Conservation (phyloP, 768 basidiomycete genomes). For the Amanita rubescens region DNA sequence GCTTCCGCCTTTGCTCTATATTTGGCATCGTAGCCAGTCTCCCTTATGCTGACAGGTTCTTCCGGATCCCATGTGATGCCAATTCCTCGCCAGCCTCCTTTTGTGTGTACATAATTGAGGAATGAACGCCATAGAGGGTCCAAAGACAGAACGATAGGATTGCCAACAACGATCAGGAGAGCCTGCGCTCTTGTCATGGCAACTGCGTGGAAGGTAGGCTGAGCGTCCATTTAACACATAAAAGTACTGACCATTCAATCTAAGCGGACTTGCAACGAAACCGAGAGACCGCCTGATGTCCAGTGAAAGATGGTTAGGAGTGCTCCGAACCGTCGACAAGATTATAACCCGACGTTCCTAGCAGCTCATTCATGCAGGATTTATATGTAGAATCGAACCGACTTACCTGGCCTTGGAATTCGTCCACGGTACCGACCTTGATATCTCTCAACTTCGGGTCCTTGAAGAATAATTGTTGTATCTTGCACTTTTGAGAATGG, state of each 20-base stretch:
- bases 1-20: constrained; percentile 1
- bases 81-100: constrained; percentile 40
- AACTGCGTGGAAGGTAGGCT: constrained; percentile 25
- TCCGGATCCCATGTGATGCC: constrained; percentile 1
- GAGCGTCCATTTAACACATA: not conserved
- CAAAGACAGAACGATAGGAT: constrained; percentile 49
- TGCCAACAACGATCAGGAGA: constrained; percentile 51
- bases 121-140: constrained; percentile 59
- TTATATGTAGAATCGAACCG: constrained; percentile 16
- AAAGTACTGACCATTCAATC: constrained; percentile 47
- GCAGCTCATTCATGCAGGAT: constrained; percentile 20
- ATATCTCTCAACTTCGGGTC: constrained; percentile 29
- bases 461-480: constrained; percentile 29
- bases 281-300: constrained; percentile 52
- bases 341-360: constrained; percentile 52
- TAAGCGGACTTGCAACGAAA: constrained; percentile 48
- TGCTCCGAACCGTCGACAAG: constrained; percentile 53
- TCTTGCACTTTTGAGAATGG: constrained; percentile 52
- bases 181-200: constrained; percentile 57
- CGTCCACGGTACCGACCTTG: constrained; percentile 62
- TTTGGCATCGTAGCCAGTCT: not conserved
- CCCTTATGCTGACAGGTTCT: not conserved
- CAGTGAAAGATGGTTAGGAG: constrained; percentile 42
- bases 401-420: constrained; percentile 59
- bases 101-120: constrained; percentile 45